Base-by-base conservation (phyloP, 148 eudicot species). In the Dysphania ambrosioides region DNA sequence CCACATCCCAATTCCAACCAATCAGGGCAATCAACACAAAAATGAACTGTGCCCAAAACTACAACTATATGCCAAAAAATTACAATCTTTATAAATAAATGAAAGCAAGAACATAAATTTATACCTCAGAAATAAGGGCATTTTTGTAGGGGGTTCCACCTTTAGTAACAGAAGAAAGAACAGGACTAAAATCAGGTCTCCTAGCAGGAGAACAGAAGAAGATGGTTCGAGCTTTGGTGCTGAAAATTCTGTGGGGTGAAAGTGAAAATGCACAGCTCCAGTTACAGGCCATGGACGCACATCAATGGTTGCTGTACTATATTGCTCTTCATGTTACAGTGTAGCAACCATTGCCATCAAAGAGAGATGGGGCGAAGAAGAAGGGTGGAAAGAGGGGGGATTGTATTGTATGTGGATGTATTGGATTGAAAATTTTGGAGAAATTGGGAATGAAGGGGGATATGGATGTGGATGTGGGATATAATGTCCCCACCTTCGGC, bases 41-140 rank as follows among this genome's bases (percentile, higher is more conserved):
- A n/a, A n/a, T n/a, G n/a, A n/a, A n/a, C n/a, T n/a, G n/a, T n/a
- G n/a, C n/a, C n/a, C n/a, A n/a, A n/a, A 73, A 24, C 5, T 15
- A 61, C 35, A 35, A n/a, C n/a, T n/a, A n/a, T n/a, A n/a, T n/a
- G n/a, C n/a, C n/a, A n/a, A n/a, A n/a, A n/a, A n/a, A n/a, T n/a
- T n/a, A n/a, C n/a, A n/a, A n/a, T n/a, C n/a, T n/a, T n/a, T n/a
- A 77, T 5, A 2, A 40, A 7, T 0, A 26, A 16, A n/a, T 1
- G 21, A 32, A n/a, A 16, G 6, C 6, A 8, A 44, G 12, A 16
- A 12, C 12, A 71, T 0, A 18, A 16, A n/a, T 16, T 29, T 41
- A 13, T 79, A 79, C 82, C 82, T 79, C 82, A 75, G 60, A 75
- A 55, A 79, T 79, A 55, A 79, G 58, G 31, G 79, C 79, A 79